phyloP scores from a whole-genome alignment of 1,284 basidiomycete genomes.

The Apiotrichum veenhuisii region DNA sequence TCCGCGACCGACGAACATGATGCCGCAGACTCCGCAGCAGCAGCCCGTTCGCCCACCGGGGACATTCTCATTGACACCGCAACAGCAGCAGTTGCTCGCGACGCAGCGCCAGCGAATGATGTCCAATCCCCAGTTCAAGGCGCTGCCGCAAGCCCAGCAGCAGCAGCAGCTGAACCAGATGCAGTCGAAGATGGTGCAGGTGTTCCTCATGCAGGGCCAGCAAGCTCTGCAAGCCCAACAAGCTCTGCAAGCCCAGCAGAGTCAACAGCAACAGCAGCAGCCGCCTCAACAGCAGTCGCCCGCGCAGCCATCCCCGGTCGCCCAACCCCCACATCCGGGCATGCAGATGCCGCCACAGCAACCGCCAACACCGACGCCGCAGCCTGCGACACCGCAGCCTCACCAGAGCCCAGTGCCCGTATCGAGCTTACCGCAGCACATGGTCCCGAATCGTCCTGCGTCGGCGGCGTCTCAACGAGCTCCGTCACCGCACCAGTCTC shows the following conservation, averaged over 20 bases:
- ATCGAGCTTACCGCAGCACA: slow-evolving; percentile 42
- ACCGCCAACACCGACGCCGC: slow-evolving; percentile 15
- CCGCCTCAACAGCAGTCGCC: slow-evolving; percentile 24
- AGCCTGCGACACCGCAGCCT: slow-evolving; percentile 22
- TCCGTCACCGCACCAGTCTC: slow-evolving; percentile 27
- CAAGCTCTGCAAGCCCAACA: too few species aligned
- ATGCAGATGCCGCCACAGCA: slow-evolving; percentile 2
- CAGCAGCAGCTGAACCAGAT: slow-evolving; percentile 32
- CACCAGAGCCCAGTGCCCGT: slow-evolving; percentile 25
- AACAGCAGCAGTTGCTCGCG: slow-evolving; percentile 36
- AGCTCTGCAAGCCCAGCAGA: slow-evolving; percentile 17
- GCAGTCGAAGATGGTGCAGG: slow-evolving; percentile 29
- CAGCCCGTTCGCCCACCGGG: slow-evolving; percentile 2
- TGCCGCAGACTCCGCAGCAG: slow-evolving; percentile 7
- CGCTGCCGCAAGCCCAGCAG: slow-evolving; percentile 34
- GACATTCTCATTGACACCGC: slow-evolving; percentile 21
- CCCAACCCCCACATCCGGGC: slow-evolving; percentile 1
- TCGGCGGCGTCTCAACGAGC: slow-evolving; percentile 40
- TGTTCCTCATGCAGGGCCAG: slow-evolving; percentile 22
- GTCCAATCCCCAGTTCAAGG: slow-evolving; percentile 27
- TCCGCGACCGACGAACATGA: slow-evolving; percentile 17
- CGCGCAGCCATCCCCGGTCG: slow-evolving; percentile 9
- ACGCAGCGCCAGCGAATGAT: slow-evolving; percentile 21
- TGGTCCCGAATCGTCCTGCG: slow-evolving; percentile 38
- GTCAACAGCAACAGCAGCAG: slow-evolving; percentile 24